phyloP scores from a whole-genome alignment of 306 rosid species.

The Citrullus amarus region DNA sequence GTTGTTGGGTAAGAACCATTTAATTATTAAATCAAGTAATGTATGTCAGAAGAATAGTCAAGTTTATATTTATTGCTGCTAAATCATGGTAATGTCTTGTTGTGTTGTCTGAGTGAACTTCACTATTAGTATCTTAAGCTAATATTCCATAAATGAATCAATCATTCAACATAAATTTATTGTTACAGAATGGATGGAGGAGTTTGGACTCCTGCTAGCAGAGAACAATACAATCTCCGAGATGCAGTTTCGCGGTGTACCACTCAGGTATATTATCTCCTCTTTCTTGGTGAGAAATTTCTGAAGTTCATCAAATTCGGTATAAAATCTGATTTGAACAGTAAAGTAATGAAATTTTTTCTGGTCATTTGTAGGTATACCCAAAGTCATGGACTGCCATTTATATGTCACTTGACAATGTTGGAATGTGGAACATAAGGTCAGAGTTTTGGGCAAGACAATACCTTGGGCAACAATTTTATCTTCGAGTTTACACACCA shows the following conservation, averaged over 20 bases:
- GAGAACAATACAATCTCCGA: conserved; percentile 56
- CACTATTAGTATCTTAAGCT: neutral
- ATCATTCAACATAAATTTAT: neutral
- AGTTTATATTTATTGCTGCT: neutral
- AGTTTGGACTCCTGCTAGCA: conserved; percentile 54
- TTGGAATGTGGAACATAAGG: conserved; percentile 90
- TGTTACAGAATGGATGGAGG: conserved; percentile 84
- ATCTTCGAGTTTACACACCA: conserved; percentile 71
- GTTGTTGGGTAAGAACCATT: conserved; percentile 68
- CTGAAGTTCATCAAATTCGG: neutral
- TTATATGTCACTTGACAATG: conserved; percentile 72
- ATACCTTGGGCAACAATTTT: conserved; percentile 86
- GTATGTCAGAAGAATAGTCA: neutral
- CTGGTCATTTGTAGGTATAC: conserved; percentile 44
- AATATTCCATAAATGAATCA: neutral
- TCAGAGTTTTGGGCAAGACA: conserved; percentile 81
- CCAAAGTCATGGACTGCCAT: conserved; percentile 95
- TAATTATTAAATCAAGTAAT: neutral
- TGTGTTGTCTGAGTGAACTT: neutral
- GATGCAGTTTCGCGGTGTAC: conserved; percentile 80
- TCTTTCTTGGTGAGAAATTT: neutral
- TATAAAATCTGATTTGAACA: neutral
- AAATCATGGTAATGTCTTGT: neutral
- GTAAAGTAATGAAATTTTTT: neutral
- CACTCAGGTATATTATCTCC: conserved; percentile 51